Percentiles rank a stretch among this genome's conserved stretches.
phyloP scores from a whole-genome alignment of 2,329 filamentous ascomycete species.

The Triangularia setosa region DNA sequence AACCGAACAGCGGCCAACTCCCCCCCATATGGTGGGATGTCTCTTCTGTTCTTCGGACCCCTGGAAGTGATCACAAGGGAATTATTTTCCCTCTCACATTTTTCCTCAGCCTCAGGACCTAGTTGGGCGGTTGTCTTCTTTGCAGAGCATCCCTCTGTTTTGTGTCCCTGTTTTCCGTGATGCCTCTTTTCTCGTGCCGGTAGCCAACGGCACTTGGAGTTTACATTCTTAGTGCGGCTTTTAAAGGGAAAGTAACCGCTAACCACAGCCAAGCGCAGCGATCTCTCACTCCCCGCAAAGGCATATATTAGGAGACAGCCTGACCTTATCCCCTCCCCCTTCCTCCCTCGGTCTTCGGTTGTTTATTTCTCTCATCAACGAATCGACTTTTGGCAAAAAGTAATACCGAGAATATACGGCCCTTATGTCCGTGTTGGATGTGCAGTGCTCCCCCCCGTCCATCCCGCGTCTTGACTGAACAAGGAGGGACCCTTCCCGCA shows the following conservation, averaged over 20 bases:
- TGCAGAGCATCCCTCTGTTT: background rate
- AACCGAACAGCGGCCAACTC: background rate
- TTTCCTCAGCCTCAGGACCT: background rate
- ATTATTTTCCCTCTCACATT: background rate
- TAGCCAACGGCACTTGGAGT: background rate
- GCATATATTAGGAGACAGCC: background rate
- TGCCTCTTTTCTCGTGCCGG: background rate
- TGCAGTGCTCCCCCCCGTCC: background rate
- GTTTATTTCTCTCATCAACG: background rate
- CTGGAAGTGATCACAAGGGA: slow-evolving; percentile 9
- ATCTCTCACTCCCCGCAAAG: background rate
- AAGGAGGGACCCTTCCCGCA: background rate
- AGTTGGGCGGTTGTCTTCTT: background rate
- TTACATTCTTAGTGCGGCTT: background rate
- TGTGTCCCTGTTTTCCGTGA: background rate
- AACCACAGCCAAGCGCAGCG: background rate
- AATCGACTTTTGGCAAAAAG: background rate
- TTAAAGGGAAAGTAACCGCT: background rate
- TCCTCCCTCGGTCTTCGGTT: background rate
- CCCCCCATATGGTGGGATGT: slow-evolving; percentile 4
- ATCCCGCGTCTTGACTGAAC: background rate
- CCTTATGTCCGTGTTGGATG: background rate
- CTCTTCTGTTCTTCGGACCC: background rate
- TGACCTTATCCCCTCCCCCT: slow-evolving; percentile 3
- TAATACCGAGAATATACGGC: background rate